These are phyloP conservation scores for Huntiella savannae DNA, from an alignment of 2,329 filamentous ascomycete genomes.

Conservation along the genomic window DNA sequence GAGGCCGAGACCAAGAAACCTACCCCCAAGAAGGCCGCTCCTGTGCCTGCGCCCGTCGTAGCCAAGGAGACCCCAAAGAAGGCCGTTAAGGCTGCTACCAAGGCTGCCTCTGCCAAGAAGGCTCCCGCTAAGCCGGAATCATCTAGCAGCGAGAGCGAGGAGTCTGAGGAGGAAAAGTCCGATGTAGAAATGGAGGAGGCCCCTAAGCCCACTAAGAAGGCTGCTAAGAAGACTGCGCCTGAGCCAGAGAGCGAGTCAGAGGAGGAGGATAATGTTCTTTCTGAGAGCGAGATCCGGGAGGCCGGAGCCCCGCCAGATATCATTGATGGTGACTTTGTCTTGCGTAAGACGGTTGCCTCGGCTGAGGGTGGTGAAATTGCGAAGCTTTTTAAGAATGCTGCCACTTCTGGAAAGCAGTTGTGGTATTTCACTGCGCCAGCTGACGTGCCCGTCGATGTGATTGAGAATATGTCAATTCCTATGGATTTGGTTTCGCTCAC, in stretches of 20 bases:
- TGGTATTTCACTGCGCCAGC: conserved; percentile 66
- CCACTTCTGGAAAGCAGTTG: conserved; percentile 50
- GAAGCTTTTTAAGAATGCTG: conserved; percentile 37
- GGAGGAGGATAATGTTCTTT: conserved; percentile 15
- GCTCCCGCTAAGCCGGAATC: conserved; percentile 13
- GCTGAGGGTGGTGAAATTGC: conserved; percentile 26
- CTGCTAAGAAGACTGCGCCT: conserved; percentile 12
- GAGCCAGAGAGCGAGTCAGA: conserved; percentile 15
- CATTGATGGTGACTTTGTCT: conserved; percentile 31
- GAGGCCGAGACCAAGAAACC: conserved; percentile 16
- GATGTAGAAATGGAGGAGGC: conserved; percentile 14
- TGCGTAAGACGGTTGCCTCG: conserved; percentile 28
- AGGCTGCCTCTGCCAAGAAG: conserved; percentile 11
- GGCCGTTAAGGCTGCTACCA: conserved; percentile 3
- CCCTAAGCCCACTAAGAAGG: no score
- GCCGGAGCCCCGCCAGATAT: conserved; percentile 18
- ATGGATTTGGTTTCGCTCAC: conserved; percentile 28
- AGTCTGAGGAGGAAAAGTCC: conserved; percentile 10
- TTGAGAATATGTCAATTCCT: conserved; percentile 44
- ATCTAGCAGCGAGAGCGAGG: conserved; percentile 3
- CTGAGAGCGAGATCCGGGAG: conserved; percentile 14
- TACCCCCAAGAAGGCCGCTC: background rate
- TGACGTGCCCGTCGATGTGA: conserved; percentile 45
- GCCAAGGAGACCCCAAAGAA: conserved; percentile 12
- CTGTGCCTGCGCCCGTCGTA: conserved; percentile 9